A percentile compares a stretch with the other conserved stretches of the same genome.
Conservation (phyloP, 768 basidiomycete genomes). For the Lactarius sanguifluus region DNA sequence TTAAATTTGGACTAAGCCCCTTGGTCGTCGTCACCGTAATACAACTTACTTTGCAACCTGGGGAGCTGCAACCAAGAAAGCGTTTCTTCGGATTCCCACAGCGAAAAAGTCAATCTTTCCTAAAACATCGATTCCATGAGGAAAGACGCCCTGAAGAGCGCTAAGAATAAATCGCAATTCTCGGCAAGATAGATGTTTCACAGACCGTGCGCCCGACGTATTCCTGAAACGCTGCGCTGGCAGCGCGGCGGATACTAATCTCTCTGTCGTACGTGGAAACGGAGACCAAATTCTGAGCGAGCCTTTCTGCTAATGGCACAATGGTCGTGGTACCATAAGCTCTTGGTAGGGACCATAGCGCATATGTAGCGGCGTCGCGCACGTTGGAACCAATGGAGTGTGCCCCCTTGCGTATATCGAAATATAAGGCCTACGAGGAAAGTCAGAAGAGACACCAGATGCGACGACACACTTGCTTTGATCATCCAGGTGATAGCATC, state of each 20-base stretch:
- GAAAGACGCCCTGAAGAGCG: slow-evolving; percentile 70
- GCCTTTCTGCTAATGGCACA: slow-evolving; percentile 55
- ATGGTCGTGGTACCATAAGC: slow-evolving; percentile 61
- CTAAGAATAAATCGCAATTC: slow-evolving; percentile 18
- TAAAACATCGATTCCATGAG: slow-evolving; percentile 92
- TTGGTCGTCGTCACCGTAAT: slow-evolving; percentile 15
- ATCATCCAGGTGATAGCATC: slow-evolving; percentile 75
- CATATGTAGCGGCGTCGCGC: slow-evolving; percentile 92
- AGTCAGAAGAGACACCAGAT: slow-evolving; percentile 19
- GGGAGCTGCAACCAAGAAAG: slow-evolving; percentile 82
- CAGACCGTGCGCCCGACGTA: slow-evolving; percentile 90
- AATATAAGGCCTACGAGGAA: slow-evolving; percentile 71
- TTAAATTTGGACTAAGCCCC: slow-evolving; percentile 11
- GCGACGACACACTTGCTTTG: slow-evolving; percentile 50
- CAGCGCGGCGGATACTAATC: slow-evolving; percentile 90
- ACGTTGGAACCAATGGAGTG: slow-evolving; percentile 95
- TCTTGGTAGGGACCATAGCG: slow-evolving; percentile 91
- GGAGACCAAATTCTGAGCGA: slow-evolving; percentile 72
- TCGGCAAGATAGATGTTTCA: slow-evolving; percentile 14
- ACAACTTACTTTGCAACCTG: slow-evolving; percentile 78
- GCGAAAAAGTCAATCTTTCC: slow-evolving; percentile 94
- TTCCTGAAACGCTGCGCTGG: slow-evolving; percentile 97
- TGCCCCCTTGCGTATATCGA: slow-evolving; percentile 87
- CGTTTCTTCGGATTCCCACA: slow-evolving; percentile 79
- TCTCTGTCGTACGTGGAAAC: slow-evolving; percentile 91